A percentile compares a stretch with the other conserved stretches of the same genome.
These are phyloP conservation scores for Talaromyces atroroseus DNA, from an alignment of 2,329 filamentous ascomycete genomes.

Conservation along the genomic window DNA sequence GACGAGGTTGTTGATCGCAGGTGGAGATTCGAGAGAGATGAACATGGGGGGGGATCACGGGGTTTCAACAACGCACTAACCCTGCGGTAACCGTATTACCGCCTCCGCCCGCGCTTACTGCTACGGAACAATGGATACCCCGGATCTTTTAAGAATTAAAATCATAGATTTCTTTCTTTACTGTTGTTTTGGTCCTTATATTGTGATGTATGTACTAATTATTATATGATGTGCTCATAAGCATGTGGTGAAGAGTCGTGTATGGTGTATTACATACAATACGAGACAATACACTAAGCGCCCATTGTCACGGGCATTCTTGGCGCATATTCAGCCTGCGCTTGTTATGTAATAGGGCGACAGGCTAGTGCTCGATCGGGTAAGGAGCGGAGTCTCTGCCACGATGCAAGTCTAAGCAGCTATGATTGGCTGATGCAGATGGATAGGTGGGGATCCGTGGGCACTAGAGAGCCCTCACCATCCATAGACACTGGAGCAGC, in stretches of 20 bases:
- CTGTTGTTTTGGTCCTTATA: neutral
- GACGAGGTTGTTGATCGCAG: neutral
- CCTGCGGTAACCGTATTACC: neutral
- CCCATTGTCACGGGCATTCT: neutral
- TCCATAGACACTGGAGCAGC: too few relatives aligned
- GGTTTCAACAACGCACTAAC: neutral
- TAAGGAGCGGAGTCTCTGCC: too few relatives aligned
- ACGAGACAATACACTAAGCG: neutral
- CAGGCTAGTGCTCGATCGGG: too few relatives aligned
- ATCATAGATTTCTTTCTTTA: neutral
- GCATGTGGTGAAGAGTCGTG: neutral
- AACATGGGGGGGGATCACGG: neutral
- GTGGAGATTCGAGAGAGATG: neutral
- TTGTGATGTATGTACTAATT: neutral
- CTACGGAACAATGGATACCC: neutral
- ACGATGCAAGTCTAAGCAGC: too few relatives aligned
- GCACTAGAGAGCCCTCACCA: too few relatives aligned
- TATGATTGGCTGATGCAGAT: too few relatives aligned
- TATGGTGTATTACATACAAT: neutral
- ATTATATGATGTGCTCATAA: neutral
- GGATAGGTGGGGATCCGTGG: too few relatives aligned
- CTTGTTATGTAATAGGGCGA: neutral
- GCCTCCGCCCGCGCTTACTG: neutral
- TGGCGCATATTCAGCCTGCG: neutral
- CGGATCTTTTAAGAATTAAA: too few relatives aligned